These are phyloP conservation scores for Ramalina intermedia DNA, from an alignment of 495 filamentous ascomycete genomes.

Conservation along the genomic window DNA sequence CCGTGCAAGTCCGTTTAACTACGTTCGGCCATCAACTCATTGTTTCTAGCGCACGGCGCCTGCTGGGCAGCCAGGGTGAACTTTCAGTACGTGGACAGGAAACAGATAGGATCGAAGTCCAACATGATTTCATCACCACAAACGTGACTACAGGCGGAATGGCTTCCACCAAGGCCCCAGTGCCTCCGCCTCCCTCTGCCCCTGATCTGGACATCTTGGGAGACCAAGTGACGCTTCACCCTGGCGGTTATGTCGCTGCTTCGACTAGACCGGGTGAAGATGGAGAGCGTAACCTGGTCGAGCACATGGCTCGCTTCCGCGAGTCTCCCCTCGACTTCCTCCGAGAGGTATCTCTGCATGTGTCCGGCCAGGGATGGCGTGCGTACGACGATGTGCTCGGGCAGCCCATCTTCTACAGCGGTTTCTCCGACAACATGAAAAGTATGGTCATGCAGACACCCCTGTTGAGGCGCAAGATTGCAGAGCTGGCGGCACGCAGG, in stretches of 20 bases:
- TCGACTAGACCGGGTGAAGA: slow-evolving; percentile 24
- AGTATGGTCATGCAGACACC: slow-evolving; percentile 54
- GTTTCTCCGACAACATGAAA: slow-evolving; percentile 86
- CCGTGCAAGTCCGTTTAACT: no score
- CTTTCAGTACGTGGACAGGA: no score
- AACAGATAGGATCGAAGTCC: no score
- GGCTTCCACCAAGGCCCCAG: slow-evolving; percentile 7
- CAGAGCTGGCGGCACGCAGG: slow-evolving; percentile 59
- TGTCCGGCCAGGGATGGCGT: slow-evolving; percentile 84
- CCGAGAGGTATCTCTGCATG: slow-evolving; percentile 78
- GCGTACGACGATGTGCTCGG: slow-evolving; percentile 83
- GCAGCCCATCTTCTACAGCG: slow-evolving; percentile 83
- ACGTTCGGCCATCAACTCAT: no score
- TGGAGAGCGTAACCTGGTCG: slow-evolving; percentile 60
- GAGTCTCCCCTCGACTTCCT: slow-evolving; percentile 64
- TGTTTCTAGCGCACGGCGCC: no score
- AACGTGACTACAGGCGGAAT: background rate
- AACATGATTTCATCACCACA: no score
- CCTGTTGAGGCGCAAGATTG: slow-evolving; percentile 57
- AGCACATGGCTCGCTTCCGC: slow-evolving; percentile 70
- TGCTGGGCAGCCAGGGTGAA: no score
- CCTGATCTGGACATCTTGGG: slow-evolving; percentile 76
- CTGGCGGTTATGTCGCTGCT: slow-evolving; percentile 53
- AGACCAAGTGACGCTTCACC: slow-evolving; percentile 64
- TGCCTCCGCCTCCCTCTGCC: slow-evolving; percentile 31